Evolutionary conservation across 306 rosid species (phyloP).

Genomic region (Echinosophora koreensis): DNA sequence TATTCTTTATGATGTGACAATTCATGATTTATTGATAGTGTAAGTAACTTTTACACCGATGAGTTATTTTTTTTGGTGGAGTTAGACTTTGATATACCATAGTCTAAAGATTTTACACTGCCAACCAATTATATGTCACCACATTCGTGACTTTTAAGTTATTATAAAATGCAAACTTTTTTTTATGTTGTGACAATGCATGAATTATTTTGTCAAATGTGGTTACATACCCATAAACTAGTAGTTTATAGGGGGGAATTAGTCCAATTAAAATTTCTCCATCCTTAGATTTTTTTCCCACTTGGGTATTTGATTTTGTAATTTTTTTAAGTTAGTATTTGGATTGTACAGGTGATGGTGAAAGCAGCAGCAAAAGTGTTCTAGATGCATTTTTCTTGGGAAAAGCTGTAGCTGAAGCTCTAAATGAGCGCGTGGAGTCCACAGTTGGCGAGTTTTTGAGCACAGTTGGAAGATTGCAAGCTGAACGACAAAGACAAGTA

Average conservation of each 20-base stretch:
- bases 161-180: too few species aligned
- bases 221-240: not conserved
- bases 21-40: too few species aligned
- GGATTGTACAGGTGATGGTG: constrained; percentile 71
- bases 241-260: not conserved
- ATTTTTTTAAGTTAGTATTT: constrained; percentile 13
- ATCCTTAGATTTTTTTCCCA: not conserved
- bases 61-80: too few species aligned
- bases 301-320: constrained; percentile 23
- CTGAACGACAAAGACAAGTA: constrained; percentile 89
- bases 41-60: too few species aligned
- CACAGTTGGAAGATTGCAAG: constrained; percentile 85
- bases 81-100: too few species aligned
- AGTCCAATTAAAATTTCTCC: not conserved
- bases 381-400: constrained; percentile 97
- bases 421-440: constrained; percentile 92
- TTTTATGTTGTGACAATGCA: too few species aligned
- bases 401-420: constrained; percentile 90
- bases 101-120: too few species aligned
- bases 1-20: too few species aligned
- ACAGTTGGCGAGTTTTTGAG: constrained; percentile 84
- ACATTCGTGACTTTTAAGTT: too few species aligned
- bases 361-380: constrained; percentile 75
- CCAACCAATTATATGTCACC: too few species aligned
- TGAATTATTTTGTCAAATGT: too few species aligned